Conservation (phyloP, 169 alveolate genomes). For the Plasmodium inui region DNA sequence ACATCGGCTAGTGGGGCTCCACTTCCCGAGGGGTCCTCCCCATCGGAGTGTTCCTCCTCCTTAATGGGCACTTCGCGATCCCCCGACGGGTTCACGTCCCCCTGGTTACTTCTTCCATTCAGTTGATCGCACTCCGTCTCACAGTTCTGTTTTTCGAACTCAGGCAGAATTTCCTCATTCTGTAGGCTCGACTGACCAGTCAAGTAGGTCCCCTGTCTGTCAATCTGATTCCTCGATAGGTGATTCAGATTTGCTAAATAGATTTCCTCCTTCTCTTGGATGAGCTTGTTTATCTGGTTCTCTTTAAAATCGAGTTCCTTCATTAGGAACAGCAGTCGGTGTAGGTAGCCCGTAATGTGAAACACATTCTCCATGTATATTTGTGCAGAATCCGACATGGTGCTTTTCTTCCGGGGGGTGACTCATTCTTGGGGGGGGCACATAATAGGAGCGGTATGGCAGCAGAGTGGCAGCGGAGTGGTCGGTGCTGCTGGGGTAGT, state of each 20-base stretch:
- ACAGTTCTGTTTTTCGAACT: background rate
- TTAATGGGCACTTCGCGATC: background rate
- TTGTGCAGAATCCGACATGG: slow-evolving; percentile 72
- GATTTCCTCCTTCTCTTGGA: slow-evolving; percentile 51
- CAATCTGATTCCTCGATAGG: background rate
- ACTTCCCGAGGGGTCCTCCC: background rate
- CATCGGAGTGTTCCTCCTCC: background rate
- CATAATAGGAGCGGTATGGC: background rate
- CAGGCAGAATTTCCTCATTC: background rate
- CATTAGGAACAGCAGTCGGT: slow-evolving; percentile 56
- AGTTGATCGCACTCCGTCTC: background rate
- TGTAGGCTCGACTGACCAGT: background rate
- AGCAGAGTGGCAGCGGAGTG: background rate
- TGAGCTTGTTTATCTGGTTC: slow-evolving; percentile 8
- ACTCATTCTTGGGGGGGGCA: background rate
- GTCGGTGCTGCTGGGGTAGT: no score
- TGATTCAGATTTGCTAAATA: slow-evolving; percentile 31
- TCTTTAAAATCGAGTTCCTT: slow-evolving; percentile 56
- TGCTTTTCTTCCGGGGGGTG: background rate
- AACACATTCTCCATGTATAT: slow-evolving; percentile 56
- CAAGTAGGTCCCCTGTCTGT: background rate
- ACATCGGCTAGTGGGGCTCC: background rate
- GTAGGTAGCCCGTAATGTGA: slow-evolving; percentile 70
- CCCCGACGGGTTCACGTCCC: background rate
- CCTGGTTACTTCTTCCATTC: background rate